Conservation (phyloP, 768 basidiomycete species). For the Mycena galopus region DNA sequence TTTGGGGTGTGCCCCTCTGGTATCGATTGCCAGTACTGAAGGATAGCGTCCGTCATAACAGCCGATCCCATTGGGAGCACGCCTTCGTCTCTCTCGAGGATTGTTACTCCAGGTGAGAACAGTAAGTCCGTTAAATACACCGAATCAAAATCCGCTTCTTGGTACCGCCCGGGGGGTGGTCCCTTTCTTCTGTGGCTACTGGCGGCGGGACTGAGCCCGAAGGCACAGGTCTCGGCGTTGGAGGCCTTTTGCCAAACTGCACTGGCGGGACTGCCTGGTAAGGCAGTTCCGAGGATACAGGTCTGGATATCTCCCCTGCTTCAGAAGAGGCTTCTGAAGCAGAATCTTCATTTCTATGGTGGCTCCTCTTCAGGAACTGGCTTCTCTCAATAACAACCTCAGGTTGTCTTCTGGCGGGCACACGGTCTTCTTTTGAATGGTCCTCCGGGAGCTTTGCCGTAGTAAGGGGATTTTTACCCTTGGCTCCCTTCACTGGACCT, state of each 20-base stretch:
- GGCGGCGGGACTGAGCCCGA: too few species aligned
- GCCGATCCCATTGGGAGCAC: constrained; percentile 33
- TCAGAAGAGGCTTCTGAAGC: not conserved
- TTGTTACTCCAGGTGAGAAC: not conserved
- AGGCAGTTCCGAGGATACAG: not conserved
- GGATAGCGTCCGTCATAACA: constrained; percentile 32
- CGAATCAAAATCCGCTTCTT: not conserved
- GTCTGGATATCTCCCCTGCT: not conserved
- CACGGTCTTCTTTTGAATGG: not conserved
- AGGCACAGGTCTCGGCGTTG: not conserved
- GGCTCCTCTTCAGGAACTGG: too few species aligned
- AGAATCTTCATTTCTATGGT: not conserved
- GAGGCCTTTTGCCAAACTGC: not conserved
- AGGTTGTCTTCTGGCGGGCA: not conserved
- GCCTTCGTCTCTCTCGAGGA: not conserved
- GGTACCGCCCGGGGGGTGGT: too few species aligned
- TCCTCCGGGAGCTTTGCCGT: not conserved
- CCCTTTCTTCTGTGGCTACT: not conserved
- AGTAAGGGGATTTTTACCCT: not conserved
- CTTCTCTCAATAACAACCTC: not conserved
- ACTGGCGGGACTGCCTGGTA: not conserved
- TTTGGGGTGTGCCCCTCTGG: not conserved
- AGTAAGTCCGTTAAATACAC: not conserved
- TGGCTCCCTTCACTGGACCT: not conserved
- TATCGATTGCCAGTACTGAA: not conserved